phyloP scores from a whole-genome alignment of 495 filamentous ascomycete species.

The Trichoderma orchidacearum region DNA sequence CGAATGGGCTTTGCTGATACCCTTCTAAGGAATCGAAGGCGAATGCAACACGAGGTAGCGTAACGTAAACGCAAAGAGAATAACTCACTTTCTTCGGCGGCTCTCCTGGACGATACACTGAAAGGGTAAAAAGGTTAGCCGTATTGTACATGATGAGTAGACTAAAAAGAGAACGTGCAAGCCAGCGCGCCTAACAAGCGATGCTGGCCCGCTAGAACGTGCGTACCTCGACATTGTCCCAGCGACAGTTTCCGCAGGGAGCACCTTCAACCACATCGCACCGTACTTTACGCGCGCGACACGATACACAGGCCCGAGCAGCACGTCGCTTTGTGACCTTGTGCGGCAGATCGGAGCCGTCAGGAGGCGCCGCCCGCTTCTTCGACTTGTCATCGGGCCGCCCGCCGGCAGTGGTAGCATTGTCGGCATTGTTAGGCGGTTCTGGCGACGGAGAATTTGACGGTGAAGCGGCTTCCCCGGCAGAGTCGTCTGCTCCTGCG shows the following conservation, averaged over 20 bases:
- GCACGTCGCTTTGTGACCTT: constrained; percentile 59
- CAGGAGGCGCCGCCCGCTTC: constrained; percentile 13
- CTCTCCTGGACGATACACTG: constrained; percentile 75
- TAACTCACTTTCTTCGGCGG: constrained; percentile 71
- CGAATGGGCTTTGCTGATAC: too few species aligned
- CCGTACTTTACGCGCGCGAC: constrained; percentile 77
- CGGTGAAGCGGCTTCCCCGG: background rate
- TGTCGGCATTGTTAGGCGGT: background rate
- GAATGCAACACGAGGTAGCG: background rate
- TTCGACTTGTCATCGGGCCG: constrained; percentile 10
- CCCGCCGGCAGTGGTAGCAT: background rate
- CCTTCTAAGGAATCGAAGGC: background rate
- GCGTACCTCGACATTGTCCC: constrained; percentile 60
- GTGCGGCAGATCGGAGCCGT: constrained; percentile 8
- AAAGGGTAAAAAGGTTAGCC: background rate
- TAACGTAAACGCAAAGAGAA: background rate
- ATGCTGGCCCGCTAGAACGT: background rate
- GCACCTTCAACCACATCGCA: constrained; percentile 85
- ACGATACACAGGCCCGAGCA: constrained; percentile 77
- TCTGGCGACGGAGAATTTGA: background rate
- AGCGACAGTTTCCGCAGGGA: constrained; percentile 79
- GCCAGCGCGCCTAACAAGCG: too few species aligned
- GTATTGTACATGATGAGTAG: background rate
- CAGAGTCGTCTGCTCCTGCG: background rate
- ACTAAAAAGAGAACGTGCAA: too few species aligned